Percentiles rank a stretch among this genome's conserved stretches.
phyloP scores from a whole-genome alignment of 257 asterid species.

The Nicotiana tomentosiformis region DNA sequence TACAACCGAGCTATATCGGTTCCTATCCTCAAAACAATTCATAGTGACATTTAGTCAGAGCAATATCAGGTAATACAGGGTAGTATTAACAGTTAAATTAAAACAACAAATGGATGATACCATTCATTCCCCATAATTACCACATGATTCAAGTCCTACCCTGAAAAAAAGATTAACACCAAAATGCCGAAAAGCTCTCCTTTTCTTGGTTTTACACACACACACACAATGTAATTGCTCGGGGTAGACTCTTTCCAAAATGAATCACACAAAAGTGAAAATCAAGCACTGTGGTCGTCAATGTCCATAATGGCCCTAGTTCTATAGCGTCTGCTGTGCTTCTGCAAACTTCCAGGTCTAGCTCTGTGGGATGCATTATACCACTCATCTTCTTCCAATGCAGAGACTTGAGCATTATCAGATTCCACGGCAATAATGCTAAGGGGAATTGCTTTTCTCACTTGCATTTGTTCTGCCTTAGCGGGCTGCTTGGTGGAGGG shows the following conservation, averaged over 20 bases:
- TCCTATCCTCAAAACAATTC: too few relatives aligned
- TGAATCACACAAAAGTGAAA: neutral
- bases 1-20: too few relatives aligned
- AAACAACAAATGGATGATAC: too few relatives aligned
- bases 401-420: conserved; percentile 39
- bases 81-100: too few relatives aligned
- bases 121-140: too few relatives aligned
- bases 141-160: too few relatives aligned
- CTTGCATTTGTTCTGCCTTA: conserved; percentile 13
- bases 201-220: too few relatives aligned
- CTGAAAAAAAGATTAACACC: too few relatives aligned
- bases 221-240: too few relatives aligned
- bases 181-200: too few relatives aligned
- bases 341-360: conserved; percentile 20
- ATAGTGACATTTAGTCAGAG: too few relatives aligned
- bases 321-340: conserved; percentile 58
- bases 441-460: conserved; percentile 33
- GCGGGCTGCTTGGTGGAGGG: conserved; percentile 16
- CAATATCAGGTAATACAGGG: too few relatives aligned
- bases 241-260: neutral
- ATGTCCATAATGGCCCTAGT: conserved; percentile 25
- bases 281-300: conserved; percentile 9
- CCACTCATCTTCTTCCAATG: conserved; percentile 66
- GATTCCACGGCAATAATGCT: conserved; percentile 38
- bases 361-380: neutral